Evolutionary conservation across 2,329 filamentous ascomycete genomes (phyloP).

Genomic region (Coniochaeta ligniaria): DNA sequence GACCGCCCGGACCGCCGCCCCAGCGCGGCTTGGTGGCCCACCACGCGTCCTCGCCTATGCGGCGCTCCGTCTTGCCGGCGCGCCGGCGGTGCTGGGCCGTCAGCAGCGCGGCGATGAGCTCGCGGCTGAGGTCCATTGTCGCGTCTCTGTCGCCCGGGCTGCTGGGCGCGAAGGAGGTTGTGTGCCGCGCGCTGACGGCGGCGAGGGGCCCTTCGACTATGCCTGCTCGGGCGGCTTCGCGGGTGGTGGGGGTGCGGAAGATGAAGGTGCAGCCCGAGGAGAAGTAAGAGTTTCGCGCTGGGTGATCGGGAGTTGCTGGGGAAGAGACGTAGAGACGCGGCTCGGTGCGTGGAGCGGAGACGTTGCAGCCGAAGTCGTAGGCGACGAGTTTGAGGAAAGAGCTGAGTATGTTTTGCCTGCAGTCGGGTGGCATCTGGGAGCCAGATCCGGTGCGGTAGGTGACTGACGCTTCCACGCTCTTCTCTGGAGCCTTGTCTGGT

Average conservation of each 20-base stretch:
- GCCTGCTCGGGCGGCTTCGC: constrained; percentile 51
- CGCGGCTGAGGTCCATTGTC: constrained; percentile 52
- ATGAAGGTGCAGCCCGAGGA: constrained; percentile 53
- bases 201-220: constrained; percentile 56
- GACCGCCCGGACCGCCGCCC: constrained; percentile 56
- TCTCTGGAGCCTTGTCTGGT: constrained; percentile 5
- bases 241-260: constrained; percentile 52
- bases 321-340: constrained; percentile 49
- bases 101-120: constrained; percentile 52
- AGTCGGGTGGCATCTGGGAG: constrained; percentile 49
- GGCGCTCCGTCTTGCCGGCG: constrained; percentile 46
- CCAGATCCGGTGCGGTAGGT: constrained; percentile 42
- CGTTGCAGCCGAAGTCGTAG: constrained; percentile 60
- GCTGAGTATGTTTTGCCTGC: constrained; percentile 47
- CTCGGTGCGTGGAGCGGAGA: constrained; percentile 47
- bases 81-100: constrained; percentile 58
- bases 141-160: constrained; percentile 36
- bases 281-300: constrained; percentile 43
- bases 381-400: constrained; percentile 58
- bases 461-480: constrained; percentile 5
- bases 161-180: constrained; percentile 36
- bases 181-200: constrained; percentile 50
- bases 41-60: constrained; percentile 53
- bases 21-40: constrained; percentile 55
- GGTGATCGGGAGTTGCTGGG: constrained; percentile 14